phyloP scores from a whole-genome alignment of 345 rosid genomes.

The Eucalyptus pumila region DNA sequence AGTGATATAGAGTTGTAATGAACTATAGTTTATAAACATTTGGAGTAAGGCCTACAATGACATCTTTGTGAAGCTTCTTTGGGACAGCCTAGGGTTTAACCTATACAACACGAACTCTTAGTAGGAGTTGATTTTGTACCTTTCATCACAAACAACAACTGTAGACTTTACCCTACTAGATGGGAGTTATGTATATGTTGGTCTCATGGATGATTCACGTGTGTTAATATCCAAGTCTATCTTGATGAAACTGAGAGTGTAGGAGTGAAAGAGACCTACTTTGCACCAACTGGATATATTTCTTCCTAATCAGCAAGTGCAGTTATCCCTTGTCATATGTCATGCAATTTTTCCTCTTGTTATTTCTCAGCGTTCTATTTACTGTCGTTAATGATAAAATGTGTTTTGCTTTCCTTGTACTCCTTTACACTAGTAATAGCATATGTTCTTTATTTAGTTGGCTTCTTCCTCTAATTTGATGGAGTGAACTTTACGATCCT shows the following conservation, averaged over 20 bases:
- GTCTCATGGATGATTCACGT: rapidly evolving
- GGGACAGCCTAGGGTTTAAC: not conserved
- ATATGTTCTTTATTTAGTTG: not conserved
- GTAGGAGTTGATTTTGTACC: not conserved
- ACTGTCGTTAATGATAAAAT: not conserved
- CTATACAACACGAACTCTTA: not conserved
- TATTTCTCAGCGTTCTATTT: not conserved
- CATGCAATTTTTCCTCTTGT: not conserved
- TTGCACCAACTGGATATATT: not conserved
- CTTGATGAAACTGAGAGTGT: not conserved
- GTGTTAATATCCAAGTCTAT: not conserved
- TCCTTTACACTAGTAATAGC: not conserved
- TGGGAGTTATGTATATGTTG: not conserved
- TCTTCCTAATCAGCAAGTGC: not conserved
- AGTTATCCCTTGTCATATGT: not conserved
- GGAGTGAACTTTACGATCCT: not conserved
- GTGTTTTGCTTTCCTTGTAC: not conserved
- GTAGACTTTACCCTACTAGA: not conserved
- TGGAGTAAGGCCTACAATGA: not conserved
- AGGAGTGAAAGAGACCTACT: not conserved
- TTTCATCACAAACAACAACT: not conserved
- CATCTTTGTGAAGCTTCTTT: not conserved
- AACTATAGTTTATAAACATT: not conserved
- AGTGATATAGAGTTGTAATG: not conserved
- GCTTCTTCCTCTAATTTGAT: not conserved